Percentiles rank a stretch among this genome's conserved stretches.
phyloP scores from a whole-genome alignment of 441 rosid species.

The Euphorbia celastroides region DNA sequence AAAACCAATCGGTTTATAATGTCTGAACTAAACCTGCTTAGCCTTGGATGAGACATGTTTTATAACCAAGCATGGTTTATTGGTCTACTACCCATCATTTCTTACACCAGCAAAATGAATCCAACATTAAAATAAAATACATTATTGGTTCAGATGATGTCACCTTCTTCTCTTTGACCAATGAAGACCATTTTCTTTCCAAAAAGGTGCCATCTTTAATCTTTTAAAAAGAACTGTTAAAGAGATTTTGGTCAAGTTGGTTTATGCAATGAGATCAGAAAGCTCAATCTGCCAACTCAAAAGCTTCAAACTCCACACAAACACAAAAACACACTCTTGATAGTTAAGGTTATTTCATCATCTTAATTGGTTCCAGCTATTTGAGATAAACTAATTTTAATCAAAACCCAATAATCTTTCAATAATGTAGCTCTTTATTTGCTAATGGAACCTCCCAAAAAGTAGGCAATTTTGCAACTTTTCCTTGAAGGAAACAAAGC shows the following conservation, averaged over 20 bases:
- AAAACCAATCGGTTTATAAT: no score
- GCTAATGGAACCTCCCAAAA: background rate
- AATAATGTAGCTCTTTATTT: background rate
- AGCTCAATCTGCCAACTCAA: constrained; percentile 14
- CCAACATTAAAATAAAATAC: background rate
- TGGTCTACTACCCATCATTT: background rate
- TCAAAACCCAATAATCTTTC: background rate
- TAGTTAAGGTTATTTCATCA: background rate
- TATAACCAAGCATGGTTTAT: background rate
- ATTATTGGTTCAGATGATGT: background rate
- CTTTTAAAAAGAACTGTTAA: background rate
- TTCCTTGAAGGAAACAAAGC: constrained; percentile 11
- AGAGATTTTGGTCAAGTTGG: background rate
- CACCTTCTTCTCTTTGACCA: background rate
- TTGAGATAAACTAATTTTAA: background rate
- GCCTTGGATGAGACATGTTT: background rate
- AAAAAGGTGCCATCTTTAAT: constrained; percentile 3
- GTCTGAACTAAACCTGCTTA: no score
- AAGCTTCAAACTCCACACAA: background rate
- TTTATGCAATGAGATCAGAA: background rate
- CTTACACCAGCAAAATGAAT: constrained; percentile 3
- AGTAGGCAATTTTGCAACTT: background rate
- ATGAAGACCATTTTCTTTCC: background rate
- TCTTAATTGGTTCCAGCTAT: background rate
- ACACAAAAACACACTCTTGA: background rate